phyloP scores from a whole-genome alignment of 148 eudicot genomes.

The Fagopyrum homotropicum region DNA sequence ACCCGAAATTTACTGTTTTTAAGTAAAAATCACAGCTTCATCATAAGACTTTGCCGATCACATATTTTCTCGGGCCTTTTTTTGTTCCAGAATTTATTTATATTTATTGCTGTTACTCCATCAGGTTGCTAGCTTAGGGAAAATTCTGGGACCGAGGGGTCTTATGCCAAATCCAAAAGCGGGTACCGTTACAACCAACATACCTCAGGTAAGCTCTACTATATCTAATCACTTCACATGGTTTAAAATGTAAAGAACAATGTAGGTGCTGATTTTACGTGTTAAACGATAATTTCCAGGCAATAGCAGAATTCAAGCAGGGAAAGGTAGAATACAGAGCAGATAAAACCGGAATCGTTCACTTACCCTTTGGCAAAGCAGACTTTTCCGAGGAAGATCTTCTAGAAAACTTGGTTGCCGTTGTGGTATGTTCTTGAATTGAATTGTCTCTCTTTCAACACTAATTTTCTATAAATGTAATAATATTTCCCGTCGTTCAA shows the following conservation, averaged over 20 bases:
- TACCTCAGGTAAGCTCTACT: slow-evolving; percentile 68
- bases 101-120: slow-evolving; percentile 4
- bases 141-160: slow-evolving; percentile 89
- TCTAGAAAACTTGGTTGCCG: slow-evolving; percentile 66
- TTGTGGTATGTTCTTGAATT: slow-evolving; percentile 44
- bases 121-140: slow-evolving; percentile 90
- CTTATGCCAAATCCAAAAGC: slow-evolving; percentile 99
- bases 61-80: neutral
- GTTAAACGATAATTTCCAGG: slow-evolving; percentile 30
- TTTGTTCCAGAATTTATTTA: slow-evolving; percentile 11
- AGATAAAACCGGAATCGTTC: slow-evolving; percentile 96
- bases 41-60: neutral
- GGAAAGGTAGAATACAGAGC: slow-evolving; percentile 97
- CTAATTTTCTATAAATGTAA: neutral
- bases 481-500: neutral
- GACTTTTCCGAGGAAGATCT: slow-evolving; percentile 89
- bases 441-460: neutral
- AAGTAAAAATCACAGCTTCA: neutral
- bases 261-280: neutral
- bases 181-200: slow-evolving; percentile 82
- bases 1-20: neutral
- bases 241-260: neutral
- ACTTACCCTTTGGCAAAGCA: slow-evolving; percentile 87
- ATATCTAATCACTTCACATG: neutral
- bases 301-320: slow-evolving; percentile 87